Evolutionary conservation across 1,139 yeast species (phyloP), one percentile per base, ranked within the genome.

Genomic region (Candida dubliniensis): DNA sequence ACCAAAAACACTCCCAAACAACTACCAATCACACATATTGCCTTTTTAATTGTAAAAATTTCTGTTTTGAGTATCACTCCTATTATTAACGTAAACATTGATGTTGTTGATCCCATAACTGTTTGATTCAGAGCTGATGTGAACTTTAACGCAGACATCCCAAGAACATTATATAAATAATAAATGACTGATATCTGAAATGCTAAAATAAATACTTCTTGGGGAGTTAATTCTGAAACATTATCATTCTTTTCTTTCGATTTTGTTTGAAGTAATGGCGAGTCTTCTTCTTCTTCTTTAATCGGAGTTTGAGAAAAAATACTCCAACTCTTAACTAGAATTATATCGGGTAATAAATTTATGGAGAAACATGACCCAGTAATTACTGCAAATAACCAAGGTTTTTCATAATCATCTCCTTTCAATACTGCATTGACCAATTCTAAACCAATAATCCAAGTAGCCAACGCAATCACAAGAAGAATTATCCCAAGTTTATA

Each of bases 51-150:
- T 8, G 78, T 60, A 47, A 78, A 67, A 12, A 54, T 55, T 47
- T 79, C 84, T 15, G 75, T 69, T 23, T 64, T 64, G 25, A 69
- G 55, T 9, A 61, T 34, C 1, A 60, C 64, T 0, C 82, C 80
- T 15, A 77, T 60, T 9, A 77, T 52, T 31, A 79, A 61, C 0
- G 82, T 75, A 55, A 77, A 79, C 3, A 77, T 67, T 4, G 82
- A 74, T 1, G 82, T 71, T 0, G 81, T 70, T 7, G 82, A 71
- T 3, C 81, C 70, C 27, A 79, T 56, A 3, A 78, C 76, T 0
- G 82, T 76, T 53, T 71, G 78, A 51, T 76, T 77, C 23, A 82
- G 74, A 0, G 82, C 81, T 4, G 79, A 69, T 0, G 84, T 79
- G 51, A 65, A 79, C 50, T 67, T 66, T 41, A 79, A 62, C 8